Base-by-base conservation (phyloP, 768 basidiomycete genomes). In the Mycena vulgaris region DNA sequence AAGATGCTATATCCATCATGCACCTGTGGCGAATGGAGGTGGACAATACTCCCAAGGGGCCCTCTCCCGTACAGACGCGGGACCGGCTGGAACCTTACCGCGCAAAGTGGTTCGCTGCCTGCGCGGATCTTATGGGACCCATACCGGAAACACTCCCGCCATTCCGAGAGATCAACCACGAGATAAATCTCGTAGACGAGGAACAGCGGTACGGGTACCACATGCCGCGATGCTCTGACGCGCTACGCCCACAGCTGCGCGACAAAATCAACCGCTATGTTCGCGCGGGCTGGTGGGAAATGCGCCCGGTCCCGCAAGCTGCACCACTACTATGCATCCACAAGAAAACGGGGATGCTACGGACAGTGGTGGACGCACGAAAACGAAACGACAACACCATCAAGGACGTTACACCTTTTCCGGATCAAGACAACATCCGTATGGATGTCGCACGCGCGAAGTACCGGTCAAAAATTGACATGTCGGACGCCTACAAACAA, bases 401-500 rank as follows among this genome's bases (percentile, higher is more conserved):
- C 3, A 45, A 45, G 21, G 42, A 45, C n/a, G 42, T 45, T 4
- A 45, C 42, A 6, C 42, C 42, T 6, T 45, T 45, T 45, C 42
- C 42, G 3, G 42, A 45, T n/a, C 42, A 45, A 45, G 42, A 45
- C 21, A 45, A 45, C 11, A 45, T 45, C n/a, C 42, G 42, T 7
- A 45, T 45, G 42, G 42, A 45, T n/a, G 42, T 45, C 4, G 42
- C 21, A 7, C 21, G 11, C 6, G 42, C 42, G 21, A 45, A 45
- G 11, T 45, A 5, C 21, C 19, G 21, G 4, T 45, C 42, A 7
- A 45, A 40, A 14, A 45, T 45, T 7, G 42, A 45, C n/a, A 57
- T 78, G 60, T 68, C 71, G 14, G 63, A 75, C 17, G 77, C 76
- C 10, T 79, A 76, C 52, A 77, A 79, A 49, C 78, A 79, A 39